These are phyloP conservation scores for Hanseniaspora thailandica DNA, from an alignment of 805 yeast species.

Conservation along the genomic window DNA sequence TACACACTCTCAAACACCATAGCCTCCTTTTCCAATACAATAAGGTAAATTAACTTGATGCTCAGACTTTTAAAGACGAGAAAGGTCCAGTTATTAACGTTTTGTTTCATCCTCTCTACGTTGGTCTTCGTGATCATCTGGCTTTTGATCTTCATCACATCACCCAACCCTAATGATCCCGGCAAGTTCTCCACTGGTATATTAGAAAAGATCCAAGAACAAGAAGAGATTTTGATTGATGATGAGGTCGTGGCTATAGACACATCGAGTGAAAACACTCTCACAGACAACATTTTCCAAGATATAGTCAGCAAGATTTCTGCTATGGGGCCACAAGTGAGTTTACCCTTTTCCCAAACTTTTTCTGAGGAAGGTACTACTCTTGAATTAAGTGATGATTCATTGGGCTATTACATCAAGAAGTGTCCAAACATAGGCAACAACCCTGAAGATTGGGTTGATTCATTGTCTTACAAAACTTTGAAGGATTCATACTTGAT, in stretches of 20 bases:
- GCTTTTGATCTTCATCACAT: background rate
- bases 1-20: too few relatives aligned
- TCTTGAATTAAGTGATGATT: background rate
- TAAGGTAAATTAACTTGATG: too few relatives aligned
- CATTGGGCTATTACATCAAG: slow-evolving; percentile 6
- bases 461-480: background rate
- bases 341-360: background rate
- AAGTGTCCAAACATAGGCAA: slow-evolving; percentile 1
- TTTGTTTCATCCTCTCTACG: background rate
- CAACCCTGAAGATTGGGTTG: background rate
- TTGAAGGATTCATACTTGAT: background rate
- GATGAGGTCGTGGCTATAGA: slow-evolving; percentile 7
- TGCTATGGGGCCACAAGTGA: background rate
- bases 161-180: background rate
- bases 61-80: background rate
- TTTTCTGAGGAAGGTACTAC: slow-evolving; percentile 7
- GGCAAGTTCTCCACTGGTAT: background rate
- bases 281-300: slow-evolving; percentile 11
- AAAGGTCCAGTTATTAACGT: background rate
- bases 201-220: background rate
- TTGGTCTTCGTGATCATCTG: background rate
- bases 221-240: background rate
- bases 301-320: background rate
- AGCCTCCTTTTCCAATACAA: too few relatives aligned
- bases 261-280: background rate